Conservation (phyloP, 1,284 basidiomycete genomes). For the Leccinum ambiguum region DNA sequence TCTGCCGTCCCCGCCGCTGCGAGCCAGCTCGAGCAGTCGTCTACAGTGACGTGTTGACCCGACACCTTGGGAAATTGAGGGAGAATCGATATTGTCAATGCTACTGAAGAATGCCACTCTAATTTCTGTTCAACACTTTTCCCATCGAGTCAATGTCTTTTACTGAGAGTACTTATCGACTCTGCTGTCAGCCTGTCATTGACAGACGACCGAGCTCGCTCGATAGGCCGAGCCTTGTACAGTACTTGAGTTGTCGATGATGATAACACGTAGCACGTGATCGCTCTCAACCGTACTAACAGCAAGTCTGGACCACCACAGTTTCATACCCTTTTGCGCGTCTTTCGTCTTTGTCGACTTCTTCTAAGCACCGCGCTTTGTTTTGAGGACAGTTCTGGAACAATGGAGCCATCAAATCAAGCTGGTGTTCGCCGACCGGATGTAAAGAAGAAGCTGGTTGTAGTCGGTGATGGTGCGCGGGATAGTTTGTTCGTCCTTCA, state of each 20-base stretch:
- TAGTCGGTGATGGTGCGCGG: constrained; percentile 83
- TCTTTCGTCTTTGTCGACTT: constrained; percentile 2
- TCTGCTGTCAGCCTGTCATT: neutral
- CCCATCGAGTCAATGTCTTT: neutral
- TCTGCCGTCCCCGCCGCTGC: neutral
- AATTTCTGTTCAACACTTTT: neutral
- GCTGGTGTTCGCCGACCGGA: constrained; percentile 58
- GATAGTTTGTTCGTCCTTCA: constrained; percentile 35
- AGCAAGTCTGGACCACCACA: constrained; percentile 6
- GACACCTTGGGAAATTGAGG: neutral
- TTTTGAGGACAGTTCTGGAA: constrained; percentile 3
- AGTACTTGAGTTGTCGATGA: no score
- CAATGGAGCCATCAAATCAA: constrained; percentile 30
- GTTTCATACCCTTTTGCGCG: neutral
- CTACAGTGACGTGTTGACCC: neutral
- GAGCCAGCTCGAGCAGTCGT: neutral
- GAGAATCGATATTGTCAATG: neutral
- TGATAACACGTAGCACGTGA: constrained; percentile 21
- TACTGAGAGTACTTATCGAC: neutral
- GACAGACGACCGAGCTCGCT: neutral
- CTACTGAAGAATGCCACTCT: neutral
- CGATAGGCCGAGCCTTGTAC: neutral
- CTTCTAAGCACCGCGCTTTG: neutral
- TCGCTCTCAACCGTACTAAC: neutral
- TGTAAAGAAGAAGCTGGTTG: constrained; percentile 86